Base-by-base conservation (phyloP, 805 yeast species). In the Kluyveromyces siamensis region DNA sequence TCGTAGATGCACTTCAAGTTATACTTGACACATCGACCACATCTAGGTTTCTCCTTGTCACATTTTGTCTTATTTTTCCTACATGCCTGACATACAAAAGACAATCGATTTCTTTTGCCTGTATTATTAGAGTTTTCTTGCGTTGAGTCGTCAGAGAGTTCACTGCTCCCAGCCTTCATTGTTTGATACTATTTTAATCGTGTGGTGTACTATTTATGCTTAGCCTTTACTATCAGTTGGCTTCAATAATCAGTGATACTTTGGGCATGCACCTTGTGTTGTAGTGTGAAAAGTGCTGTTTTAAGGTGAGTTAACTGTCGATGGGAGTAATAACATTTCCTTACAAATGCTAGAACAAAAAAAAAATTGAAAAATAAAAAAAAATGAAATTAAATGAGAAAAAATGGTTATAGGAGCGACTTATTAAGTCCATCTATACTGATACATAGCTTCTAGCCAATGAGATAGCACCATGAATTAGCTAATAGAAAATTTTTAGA, bases 11-110 rank as follows among this genome's bases (percentile, higher is more conserved):
- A 66, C 6, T 48, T 30, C 16, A 62, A 41, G 18, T 56, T 58
- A 35, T 59, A 56, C 43, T 58, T 56, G 11, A 51, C 48, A 50
- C 70, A 66, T 27, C 68, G 50, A 7, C 56, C 44, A 49, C 70
- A 66, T 16, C 52, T 40, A 16, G 67, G 66, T 48, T 63, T 65
- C 37, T 55, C 57, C 39, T 61, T 58, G 49, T 66, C 68, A 48
- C 70, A 66, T 47, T 60, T 65, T 0, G 67, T 62, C 51, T 65
- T 63, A 1, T 66, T 56, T 44, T 55, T 57, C 44, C 69, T 50
- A 45, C 70, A 66, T 1, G 58, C 56, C 45, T 61, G 60, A 46
- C 70, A 66, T 14, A 65, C 68, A 47, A 56, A 66, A 0, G 70
- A 66, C 7, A 66, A 46, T 43, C 69, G 54, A 41, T 66, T 59